Conservation (phyloP, 2,329 filamentous ascomycete species). For the Claviceps purpurea region DNA sequence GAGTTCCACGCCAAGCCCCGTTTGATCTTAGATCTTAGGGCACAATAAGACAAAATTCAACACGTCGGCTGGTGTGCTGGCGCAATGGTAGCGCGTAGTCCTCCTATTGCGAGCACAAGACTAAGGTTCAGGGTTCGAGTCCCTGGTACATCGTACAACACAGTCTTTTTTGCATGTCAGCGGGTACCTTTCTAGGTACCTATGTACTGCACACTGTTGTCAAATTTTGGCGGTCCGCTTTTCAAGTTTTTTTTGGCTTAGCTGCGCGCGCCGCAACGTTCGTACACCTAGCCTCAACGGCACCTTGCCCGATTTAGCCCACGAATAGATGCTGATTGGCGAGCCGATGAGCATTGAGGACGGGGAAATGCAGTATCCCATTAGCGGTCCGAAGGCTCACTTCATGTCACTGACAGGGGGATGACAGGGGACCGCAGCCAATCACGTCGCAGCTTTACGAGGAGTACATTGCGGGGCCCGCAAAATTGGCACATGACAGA, state of each 20-base stretch:
- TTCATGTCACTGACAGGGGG: too few relatives aligned
- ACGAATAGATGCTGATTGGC: background rate
- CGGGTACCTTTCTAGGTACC: too few relatives aligned
- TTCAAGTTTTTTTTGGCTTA: background rate
- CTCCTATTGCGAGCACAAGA: background rate
- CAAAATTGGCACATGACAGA: too few relatives aligned
- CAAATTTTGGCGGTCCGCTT: too few relatives aligned
- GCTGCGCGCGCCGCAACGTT: too few relatives aligned
- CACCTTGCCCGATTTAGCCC: background rate
- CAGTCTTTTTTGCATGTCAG: background rate
- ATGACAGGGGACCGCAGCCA: too few relatives aligned
- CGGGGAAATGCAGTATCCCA: background rate
- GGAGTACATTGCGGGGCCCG: too few relatives aligned
- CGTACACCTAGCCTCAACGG: too few relatives aligned
- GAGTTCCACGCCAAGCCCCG: background rate
- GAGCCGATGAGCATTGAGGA: background rate
- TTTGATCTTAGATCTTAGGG: too few relatives aligned
- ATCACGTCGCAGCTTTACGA: too few relatives aligned
- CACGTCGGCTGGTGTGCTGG: constrained; percentile 1
- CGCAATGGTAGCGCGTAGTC: constrained; percentile 5
- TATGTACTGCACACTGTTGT: too few relatives aligned
- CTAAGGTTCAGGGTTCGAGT: constrained; percentile 6
- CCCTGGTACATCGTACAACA: constrained; percentile 1
- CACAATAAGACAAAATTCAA: rapidly evolving
- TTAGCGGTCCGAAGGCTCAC: too few relatives aligned